phyloP scores from a whole-genome alignment of 228 moss, liverwort and hornwort genomes.

The Sphagnum fallax region DNA sequence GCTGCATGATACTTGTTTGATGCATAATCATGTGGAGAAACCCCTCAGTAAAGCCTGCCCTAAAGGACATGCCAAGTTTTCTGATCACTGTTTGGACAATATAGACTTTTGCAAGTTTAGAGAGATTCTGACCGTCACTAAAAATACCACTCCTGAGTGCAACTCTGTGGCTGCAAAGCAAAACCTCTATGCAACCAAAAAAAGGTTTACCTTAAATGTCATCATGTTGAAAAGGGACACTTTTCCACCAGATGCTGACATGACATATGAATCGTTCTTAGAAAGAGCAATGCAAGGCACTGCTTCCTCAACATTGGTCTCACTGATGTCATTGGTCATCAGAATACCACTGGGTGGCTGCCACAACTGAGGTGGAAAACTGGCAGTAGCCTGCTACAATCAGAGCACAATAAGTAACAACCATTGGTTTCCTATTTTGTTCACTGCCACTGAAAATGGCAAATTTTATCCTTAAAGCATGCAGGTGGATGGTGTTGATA shows the following conservation, averaged over 20 bases:
- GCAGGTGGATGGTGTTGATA: too few relatives aligned
- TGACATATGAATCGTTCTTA: constrained; percentile 97
- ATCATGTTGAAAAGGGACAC: constrained; percentile 99
- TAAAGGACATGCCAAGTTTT: too few relatives aligned
- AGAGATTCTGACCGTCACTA: too few relatives aligned
- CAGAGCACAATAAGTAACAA: not conserved
- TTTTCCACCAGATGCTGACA: constrained; percentile 98
- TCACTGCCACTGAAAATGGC: too few relatives aligned
- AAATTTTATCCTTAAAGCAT: too few relatives aligned
- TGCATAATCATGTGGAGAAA: too few relatives aligned
- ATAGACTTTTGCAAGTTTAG: too few relatives aligned
- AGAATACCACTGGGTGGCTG: constrained; percentile 96
- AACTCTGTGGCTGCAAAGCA: too few relatives aligned
- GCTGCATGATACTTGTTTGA: too few relatives aligned
- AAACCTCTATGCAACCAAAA: not conserved
- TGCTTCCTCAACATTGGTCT: constrained; percentile 92
- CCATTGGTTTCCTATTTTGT: not conserved
- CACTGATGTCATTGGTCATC: constrained; percentile 96
- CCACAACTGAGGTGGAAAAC: constrained; percentile 77
- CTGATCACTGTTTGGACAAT: too few relatives aligned
- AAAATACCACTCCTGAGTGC: too few relatives aligned
- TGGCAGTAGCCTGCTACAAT: constrained; percentile 72
- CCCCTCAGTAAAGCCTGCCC: too few relatives aligned
- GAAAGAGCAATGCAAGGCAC: constrained; percentile 97
- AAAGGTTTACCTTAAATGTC: constrained; percentile 80